phyloP scores from a whole-genome alignment of 2,329 filamentous ascomycete species.

The Alternaria conjuncta region DNA sequence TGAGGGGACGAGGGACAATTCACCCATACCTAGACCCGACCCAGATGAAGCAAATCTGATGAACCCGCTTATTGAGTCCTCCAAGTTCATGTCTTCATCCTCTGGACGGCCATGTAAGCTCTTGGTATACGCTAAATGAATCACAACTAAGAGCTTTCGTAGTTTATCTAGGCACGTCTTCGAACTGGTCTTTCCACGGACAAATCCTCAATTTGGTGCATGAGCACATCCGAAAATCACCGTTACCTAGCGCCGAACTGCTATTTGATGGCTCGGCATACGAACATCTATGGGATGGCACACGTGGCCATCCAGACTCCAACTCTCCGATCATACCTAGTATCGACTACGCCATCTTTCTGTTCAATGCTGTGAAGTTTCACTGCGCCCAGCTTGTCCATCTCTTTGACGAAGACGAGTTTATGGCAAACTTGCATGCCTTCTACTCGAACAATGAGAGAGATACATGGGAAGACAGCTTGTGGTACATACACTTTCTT shows the following conservation, averaged over 20 bases:
- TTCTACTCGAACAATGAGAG: conserved; percentile 50
- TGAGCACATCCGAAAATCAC: conserved; percentile 53
- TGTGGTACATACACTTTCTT: conserved; percentile 63
- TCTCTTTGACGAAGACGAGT: conserved; percentile 61
- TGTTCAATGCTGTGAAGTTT: conserved; percentile 64
- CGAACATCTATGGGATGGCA: conserved; percentile 59
- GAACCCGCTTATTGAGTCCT: conserved; percentile 34
- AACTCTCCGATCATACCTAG: conserved; percentile 55
- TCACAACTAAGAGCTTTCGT: background rate
- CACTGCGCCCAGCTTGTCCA: conserved; percentile 62
- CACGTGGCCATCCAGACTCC: conserved; percentile 37
- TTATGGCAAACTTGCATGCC: conserved; percentile 53
- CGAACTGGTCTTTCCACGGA: conserved; percentile 63
- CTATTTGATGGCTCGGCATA: conserved; percentile 61
- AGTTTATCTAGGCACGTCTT: conserved; percentile 63
- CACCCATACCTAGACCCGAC: conserved; percentile 26
- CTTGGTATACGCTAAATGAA: background rate
- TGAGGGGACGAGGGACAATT: conserved; percentile 24
- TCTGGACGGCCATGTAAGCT: conserved; percentile 27
- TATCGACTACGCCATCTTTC: conserved; percentile 59
- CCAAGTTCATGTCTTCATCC: conserved; percentile 36
- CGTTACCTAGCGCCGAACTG: conserved; percentile 53
- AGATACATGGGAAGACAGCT: conserved; percentile 29
- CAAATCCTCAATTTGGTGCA: conserved; percentile 59
- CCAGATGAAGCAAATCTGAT: conserved; percentile 27